These are phyloP conservation scores for Plasmodium fragile DNA, from an alignment of 169 alveolate species.

Conservation along the genomic window DNA sequence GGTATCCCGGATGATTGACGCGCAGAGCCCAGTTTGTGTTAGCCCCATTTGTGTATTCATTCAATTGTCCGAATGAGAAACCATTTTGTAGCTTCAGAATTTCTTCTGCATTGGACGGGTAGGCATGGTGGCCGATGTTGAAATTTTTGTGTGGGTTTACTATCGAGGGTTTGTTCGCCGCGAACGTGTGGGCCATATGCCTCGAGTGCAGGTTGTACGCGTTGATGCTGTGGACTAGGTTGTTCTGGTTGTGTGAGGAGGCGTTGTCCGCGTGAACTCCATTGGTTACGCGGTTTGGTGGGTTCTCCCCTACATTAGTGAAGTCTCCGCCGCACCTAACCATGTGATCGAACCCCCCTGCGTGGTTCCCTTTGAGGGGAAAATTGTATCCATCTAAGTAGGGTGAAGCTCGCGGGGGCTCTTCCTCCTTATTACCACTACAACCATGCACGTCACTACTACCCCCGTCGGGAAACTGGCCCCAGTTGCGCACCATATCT, in stretches of 20 bases:
- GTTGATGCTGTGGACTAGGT: slow-evolving; percentile 14
- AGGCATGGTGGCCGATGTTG: neutral
- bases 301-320: neutral
- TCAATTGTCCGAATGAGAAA: neutral
- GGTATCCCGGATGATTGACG: neutral
- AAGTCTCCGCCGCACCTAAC: neutral
- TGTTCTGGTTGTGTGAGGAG: slow-evolving; percentile 8
- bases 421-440: neutral
- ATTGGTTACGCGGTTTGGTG: neutral
- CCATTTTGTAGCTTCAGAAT: slow-evolving; percentile 2
- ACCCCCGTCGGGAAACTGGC: neutral
- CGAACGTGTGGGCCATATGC: neutral
- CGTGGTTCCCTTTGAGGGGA: neutral
- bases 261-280: neutral
- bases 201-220: slow-evolving; percentile 15
- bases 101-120: neutral
- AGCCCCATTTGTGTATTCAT: neutral
- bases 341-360: neutral
- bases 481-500: neutral
- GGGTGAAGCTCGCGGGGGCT: neutral
- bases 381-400: neutral
- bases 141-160: neutral
- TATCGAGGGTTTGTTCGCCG: neutral
- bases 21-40: neutral
- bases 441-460: neutral